Evolutionary conservation across 2,329 filamentous ascomycete species (phyloP).

Genomic region (Corynespora cassiicola): DNA sequence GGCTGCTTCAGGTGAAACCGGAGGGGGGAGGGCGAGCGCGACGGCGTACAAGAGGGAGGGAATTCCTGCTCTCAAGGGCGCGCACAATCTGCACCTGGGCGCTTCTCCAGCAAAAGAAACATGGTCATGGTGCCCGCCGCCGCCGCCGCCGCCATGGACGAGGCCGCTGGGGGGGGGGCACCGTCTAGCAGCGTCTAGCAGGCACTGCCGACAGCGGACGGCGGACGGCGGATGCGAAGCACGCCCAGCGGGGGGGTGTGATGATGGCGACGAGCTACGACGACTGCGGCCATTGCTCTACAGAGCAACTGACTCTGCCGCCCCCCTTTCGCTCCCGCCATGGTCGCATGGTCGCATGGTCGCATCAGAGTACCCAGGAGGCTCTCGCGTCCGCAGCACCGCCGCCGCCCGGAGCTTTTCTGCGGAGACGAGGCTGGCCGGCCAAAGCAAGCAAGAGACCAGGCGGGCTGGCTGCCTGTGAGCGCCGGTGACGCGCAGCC

Average conservation of each 20-base stretch:
- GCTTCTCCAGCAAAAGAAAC: conserved; percentile 43
- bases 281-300: conserved; percentile 3
- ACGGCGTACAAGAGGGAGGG: conserved; percentile 45
- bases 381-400: not conserved
- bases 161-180: conserved; percentile 14
- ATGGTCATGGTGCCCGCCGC: conserved; percentile 32
- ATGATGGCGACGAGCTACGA: conserved; percentile 12
- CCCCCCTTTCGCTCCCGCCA: not conserved
- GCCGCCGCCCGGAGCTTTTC: too few relatives aligned
- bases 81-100: conserved; percentile 35
- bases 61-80: conserved; percentile 34
- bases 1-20: conserved; percentile 44
- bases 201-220: conserved; percentile 18
- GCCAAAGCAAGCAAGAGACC: too few relatives aligned
- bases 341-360: not conserved
- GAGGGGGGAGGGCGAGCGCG: conserved; percentile 37
- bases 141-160: conserved; percentile 21
- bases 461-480: too few relatives aligned
- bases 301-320: conserved; percentile 6
- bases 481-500: too few relatives aligned
- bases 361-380: not conserved
- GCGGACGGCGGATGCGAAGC: conserved; percentile 2
- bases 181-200: conserved; percentile 29
- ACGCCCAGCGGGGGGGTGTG: conserved; percentile 11
- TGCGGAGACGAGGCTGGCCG: too few relatives aligned